Evolutionary conservation across 2,329 filamentous ascomycete species (phyloP), one percentile per base, ranked within the genome.

Genomic region (Mycosphaerelloides madeirae): DNA sequence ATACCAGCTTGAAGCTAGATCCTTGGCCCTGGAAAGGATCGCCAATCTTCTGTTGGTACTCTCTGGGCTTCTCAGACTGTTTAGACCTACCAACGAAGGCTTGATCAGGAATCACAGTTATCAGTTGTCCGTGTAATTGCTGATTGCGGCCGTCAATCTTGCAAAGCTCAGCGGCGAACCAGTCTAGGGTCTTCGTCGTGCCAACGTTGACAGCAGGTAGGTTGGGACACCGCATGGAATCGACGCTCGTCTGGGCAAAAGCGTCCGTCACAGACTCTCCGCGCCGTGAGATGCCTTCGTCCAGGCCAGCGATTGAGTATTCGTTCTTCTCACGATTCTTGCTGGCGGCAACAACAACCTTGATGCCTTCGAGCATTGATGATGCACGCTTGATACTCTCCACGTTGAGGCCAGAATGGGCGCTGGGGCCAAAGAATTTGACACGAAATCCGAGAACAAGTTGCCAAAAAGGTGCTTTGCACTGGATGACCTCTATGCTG

Each of bases 1-100:
- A 29, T 8, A 29, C 28, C n/a, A 29, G n/a, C 8, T 29, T 29
- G 28, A 29, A 29, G 28, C 28, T 29, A 8, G 8, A n/a, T 8
- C n/a, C n/a, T 8, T 41, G 20, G 9, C 14, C 29, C 6, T 19
- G 15, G 38, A 31, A 41, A 16, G 20, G 38, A 13, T 41, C 20
- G n/a, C 38, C 38, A 18, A 41, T n/a, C 38, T 41, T 28, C 11
- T 31, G 15, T 29, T 41, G 28, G 18, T 29, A 41, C 15, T 16
- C 20, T 28, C 16, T 14, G 28, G 5, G 16, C 11, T 3, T 20
- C 14, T 16, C 9, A 16, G 3, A 33, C 14, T 16, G 20, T 12
- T 41, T 3, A 32, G 28, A 3, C n/a, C 14, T 16, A 15, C 28
- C 13, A 41, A 41, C 7, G 20, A 16, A 11, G 29, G 22, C n/a